Conservation (phyloP, 23 red algal genomes). For the Gracilaria vermiculophylla region DNA sequence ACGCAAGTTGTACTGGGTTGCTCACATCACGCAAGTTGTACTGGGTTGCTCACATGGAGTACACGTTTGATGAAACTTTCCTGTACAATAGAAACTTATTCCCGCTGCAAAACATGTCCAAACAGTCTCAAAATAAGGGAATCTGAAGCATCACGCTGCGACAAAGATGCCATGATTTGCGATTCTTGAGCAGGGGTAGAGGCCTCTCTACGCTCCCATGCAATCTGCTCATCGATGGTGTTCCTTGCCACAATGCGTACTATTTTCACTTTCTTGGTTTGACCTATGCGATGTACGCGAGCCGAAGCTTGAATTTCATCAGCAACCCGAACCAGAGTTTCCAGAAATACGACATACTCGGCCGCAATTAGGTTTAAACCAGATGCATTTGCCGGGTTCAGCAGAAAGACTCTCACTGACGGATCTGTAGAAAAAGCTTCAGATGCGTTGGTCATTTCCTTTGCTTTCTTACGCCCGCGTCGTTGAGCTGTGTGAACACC, state of each 20-base stretch:
- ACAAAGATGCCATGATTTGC: constrained; percentile 1
- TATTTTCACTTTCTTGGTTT: constrained; percentile 36
- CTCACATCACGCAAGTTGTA: too few relatives aligned
- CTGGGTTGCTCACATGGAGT: too few relatives aligned
- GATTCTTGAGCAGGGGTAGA: constrained; percentile 34
- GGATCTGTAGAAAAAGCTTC: constrained; percentile 48
- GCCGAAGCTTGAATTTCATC: constrained; percentile 62
- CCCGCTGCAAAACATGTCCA: constrained; percentile 10
- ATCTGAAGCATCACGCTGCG: constrained; percentile 22
- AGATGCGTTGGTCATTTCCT: constrained; percentile 26
- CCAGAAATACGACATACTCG: constrained; percentile 46
- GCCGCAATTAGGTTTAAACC: constrained; percentile 48
- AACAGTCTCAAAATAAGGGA: constrained; percentile 15
- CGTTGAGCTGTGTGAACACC: background rate
- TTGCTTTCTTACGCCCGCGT: background rate
- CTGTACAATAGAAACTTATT: too few relatives aligned
- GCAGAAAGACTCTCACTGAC: constrained; percentile 20
- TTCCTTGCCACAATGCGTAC: constrained; percentile 64
- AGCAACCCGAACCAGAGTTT: constrained; percentile 36
- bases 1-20: too few relatives aligned
- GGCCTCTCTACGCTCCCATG: constrained; percentile 21
- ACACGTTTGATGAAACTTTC: too few relatives aligned
- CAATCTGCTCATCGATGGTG: constrained; percentile 60
- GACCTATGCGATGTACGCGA: constrained; percentile 62
- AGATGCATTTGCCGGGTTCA: constrained; percentile 48